Evolutionary conservation across 2,329 filamentous ascomycete species (phyloP), one percentile per base, ranked within the genome.

Genomic region (Aspergillus viridinutans): DNA sequence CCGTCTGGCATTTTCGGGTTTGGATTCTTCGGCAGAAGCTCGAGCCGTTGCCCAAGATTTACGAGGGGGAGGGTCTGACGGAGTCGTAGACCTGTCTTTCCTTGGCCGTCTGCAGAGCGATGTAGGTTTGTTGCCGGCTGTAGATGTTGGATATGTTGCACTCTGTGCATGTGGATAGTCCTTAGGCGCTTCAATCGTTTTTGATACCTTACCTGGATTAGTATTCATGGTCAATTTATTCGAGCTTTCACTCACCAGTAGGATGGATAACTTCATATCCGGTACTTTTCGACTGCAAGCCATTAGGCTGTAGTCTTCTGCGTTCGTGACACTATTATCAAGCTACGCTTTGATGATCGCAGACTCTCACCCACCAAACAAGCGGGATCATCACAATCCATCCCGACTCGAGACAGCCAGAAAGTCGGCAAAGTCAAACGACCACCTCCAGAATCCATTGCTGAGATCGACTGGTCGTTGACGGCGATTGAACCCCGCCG

Each of bases 1-100:
- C 69, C 10, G 53, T 68, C 20, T 76, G 74, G 74, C 74, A 76
- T 55, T 74, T 76, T 64, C 67, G 69, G 1, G 70, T 72, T 21
- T 76, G 72, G 71, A 50, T 76, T 12, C 64, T 76, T 6, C 67
- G 74, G n/a, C 70, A 70, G 56, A 72, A 71, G 45, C 59, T 74
- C 7, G 64, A 70, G 53, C 72, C 72, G 21, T 45, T 74, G 49
- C 69, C 68, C 20, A 65, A 63, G 25, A 68, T 75, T 53, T 75
- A 75, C 45, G 63, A 70, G 38, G 63, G 66, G 12, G 65, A 62
- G 2, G 69, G 71, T 32, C 53, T 69, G 26, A 58, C 58, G 12
- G 62, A 67, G 55, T 8, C 9, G 35, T 38, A 38, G 17, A 3
- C 5, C 2, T 29, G 9, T 7, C 14, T 7, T 7, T 7, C 32